These are phyloP conservation scores for Tetrastigma voinierianum DNA, from an alignment of 164 flowering plant species.

Conservation along the genomic window DNA sequence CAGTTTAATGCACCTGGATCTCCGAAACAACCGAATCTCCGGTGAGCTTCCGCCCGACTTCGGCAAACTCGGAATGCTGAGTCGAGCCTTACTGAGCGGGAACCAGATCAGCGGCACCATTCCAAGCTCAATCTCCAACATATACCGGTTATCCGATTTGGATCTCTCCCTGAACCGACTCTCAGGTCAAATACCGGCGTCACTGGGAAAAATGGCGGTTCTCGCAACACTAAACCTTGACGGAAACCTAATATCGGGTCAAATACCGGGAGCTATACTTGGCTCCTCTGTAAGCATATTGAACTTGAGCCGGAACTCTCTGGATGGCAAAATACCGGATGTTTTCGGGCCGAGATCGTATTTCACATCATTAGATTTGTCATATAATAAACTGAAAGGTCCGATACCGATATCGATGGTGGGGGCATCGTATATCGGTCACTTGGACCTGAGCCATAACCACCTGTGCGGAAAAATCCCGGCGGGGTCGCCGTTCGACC, in stretches of 20 bases:
- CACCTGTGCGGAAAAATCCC: conserved; percentile 83
- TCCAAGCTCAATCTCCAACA: conserved; percentile 52
- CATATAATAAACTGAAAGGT: conserved; percentile 58
- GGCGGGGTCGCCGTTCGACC: conserved; percentile 58
- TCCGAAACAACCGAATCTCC: conserved; percentile 58
- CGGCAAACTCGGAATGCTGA: conserved; percentile 62
- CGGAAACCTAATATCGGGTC: conserved; percentile 55
- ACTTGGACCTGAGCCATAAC: conserved; percentile 84
- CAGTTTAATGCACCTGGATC: conserved; percentile 70
- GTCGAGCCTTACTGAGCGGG: conserved; percentile 67
- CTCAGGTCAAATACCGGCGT: conserved; percentile 55
- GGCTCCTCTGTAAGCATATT: conserved; percentile 48
- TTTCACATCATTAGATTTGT: conserved; percentile 65
- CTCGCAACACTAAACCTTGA: conserved; percentile 72
- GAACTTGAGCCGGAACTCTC: conserved; percentile 65
- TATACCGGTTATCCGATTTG: conserved; percentile 75
- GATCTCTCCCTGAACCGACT: conserved; percentile 65
- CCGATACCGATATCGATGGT: conserved; percentile 58
- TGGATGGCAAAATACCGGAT: conserved; percentile 71
- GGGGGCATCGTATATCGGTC: conserved; percentile 70
- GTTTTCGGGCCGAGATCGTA: conserved; percentile 69
- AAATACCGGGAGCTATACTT: conserved; percentile 53
- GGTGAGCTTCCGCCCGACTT: conserved; percentile 55
- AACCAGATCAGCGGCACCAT: conserved; percentile 57
- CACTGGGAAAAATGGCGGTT: conserved; percentile 68